Percentiles rank a stretch among this genome's conserved stretches.
phyloP scores from a whole-genome alignment of 1,284 basidiomycete genomes.

The Ustilago lituana region DNA sequence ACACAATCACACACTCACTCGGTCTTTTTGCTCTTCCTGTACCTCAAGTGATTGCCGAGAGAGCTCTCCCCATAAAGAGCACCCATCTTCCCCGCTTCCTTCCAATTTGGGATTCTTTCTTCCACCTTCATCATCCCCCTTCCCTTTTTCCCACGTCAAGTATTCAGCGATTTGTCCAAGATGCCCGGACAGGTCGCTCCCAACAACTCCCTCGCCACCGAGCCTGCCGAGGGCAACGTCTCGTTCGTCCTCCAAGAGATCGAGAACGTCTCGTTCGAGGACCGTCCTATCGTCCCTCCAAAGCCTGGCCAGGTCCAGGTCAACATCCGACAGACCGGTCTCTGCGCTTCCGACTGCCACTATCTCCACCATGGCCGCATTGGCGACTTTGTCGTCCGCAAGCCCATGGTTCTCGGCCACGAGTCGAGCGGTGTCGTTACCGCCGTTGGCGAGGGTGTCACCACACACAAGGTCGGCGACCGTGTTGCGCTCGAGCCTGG shows the following conservation, averaged over 20 bases:
- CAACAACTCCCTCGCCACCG: constrained; percentile 61
- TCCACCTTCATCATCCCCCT: no score
- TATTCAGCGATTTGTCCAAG: background rate
- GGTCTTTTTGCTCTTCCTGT: no score
- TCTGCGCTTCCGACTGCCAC: constrained; percentile 75
- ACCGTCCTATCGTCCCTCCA: constrained; percentile 75
- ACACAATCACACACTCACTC: no score
- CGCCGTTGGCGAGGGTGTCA: constrained; percentile 77
- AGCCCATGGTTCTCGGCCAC: constrained; percentile 80
- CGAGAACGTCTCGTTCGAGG: constrained; percentile 79
- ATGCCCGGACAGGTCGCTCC: constrained; percentile 39
- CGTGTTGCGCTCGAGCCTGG: constrained; percentile 88
- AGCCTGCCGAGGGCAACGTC: constrained; percentile 71
- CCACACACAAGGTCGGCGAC: constrained; percentile 80
- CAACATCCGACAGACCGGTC: constrained; percentile 88
- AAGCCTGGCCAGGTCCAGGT: constrained; percentile 83
- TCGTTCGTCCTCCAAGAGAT: constrained; percentile 81
- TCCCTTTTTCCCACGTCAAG: background rate
- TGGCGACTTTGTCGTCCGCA: constrained; percentile 77
- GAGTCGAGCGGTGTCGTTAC: constrained; percentile 73
- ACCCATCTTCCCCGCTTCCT: no score
- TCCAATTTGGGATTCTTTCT: background rate
- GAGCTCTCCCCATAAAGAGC: background rate
- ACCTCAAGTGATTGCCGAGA: background rate
- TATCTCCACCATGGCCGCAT: constrained; percentile 63